Evolutionary conservation across 768 basidiomycete genomes (phyloP).

Genomic region (Pleurotus salmoneostramineus): DNA sequence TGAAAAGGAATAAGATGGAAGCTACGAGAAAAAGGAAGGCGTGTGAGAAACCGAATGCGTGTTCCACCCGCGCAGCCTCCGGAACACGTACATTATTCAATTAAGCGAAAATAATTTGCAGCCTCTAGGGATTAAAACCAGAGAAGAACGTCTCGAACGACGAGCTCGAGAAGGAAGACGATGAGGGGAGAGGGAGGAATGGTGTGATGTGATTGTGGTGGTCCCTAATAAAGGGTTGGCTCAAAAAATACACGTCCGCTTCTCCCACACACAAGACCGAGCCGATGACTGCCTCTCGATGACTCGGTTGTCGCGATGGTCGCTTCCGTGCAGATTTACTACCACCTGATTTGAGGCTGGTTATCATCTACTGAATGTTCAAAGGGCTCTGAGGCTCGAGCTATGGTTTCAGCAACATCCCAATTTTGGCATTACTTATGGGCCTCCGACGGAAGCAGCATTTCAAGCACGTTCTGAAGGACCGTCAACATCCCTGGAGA

Average conservation of each 20-base stretch:
- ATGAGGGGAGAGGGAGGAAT: not conserved
- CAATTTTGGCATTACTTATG: too few species aligned
- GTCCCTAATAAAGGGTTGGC: conserved; percentile 1
- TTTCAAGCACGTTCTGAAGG: too few species aligned
- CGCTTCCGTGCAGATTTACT: not conserved
- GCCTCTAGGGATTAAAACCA: not conserved
- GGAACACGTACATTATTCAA: conserved; percentile 10
- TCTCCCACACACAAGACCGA: conserved; percentile 5
- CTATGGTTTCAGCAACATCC: too few species aligned
- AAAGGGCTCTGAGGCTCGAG: too few species aligned
- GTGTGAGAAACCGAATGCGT: conserved; percentile 27
- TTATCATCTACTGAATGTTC: too few species aligned
- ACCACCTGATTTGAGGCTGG: not conserved
- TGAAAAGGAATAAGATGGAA: conserved; percentile 16
- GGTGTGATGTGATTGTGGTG: not conserved
- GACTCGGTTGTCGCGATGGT: not conserved
- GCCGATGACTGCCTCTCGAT: not conserved
- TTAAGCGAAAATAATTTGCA: not conserved
- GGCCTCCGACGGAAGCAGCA: too few species aligned
- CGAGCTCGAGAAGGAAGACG: not conserved
- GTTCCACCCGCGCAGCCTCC: conserved; percentile 19
- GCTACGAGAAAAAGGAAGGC: conserved; percentile 27
- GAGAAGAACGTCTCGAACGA: not conserved
- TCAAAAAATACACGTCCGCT: not conserved
- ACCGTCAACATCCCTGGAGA: too few species aligned